Percentiles rank a stretch among this genome's conserved stretches.
phyloP scores from a whole-genome alignment of 352 stramenopile species.

The Phytopythium litorale region DNA sequence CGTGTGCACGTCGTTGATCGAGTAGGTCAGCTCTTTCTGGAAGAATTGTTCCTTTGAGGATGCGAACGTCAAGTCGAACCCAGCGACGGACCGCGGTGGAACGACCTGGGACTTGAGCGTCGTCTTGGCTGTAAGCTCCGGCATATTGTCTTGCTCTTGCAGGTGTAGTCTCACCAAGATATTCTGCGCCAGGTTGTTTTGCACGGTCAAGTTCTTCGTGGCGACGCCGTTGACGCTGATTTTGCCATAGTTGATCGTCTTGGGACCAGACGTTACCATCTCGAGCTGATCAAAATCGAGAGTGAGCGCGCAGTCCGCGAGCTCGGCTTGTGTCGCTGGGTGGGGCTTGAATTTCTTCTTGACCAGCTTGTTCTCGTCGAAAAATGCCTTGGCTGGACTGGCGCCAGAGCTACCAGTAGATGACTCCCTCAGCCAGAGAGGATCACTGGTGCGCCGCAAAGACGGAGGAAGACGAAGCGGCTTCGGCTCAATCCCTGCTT shows the following conservation, averaged over 20 bases:
- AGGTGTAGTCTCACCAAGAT: constrained; percentile 71
- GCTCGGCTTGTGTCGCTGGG: constrained; percentile 88
- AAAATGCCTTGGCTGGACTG: constrained; percentile 49
- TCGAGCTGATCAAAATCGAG: constrained; percentile 82
- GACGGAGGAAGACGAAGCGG: constrained; percentile 39
- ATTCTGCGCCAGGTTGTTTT: constrained; percentile 86
- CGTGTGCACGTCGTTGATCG: constrained; percentile 82
- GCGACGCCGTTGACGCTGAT: constrained; percentile 84
- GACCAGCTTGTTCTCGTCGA: constrained; percentile 89
- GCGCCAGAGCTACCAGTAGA: constrained; percentile 11
- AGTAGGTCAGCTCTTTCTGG: constrained; percentile 76
- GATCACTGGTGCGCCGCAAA: constrained; percentile 34
- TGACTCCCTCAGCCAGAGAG: constrained; percentile 56
- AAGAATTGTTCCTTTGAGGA: constrained; percentile 81
- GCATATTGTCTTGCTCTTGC: constrained; percentile 25
- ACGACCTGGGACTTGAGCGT: constrained; percentile 78
- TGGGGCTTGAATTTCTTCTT: constrained; percentile 90
- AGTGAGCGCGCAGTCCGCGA: constrained; percentile 72
- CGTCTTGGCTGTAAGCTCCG: constrained; percentile 63
- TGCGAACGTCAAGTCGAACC: constrained; percentile 90
- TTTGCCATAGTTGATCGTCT: constrained; percentile 90
- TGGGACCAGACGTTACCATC: constrained; percentile 53
- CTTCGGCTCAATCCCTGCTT: constrained; percentile 36
- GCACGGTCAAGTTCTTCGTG: constrained; percentile 79
- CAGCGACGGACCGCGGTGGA: constrained; percentile 64